These are phyloP conservation scores for Eimeria praecox DNA, from an alignment of 169 alveolate genomes.

Conservation along the genomic window DNA sequence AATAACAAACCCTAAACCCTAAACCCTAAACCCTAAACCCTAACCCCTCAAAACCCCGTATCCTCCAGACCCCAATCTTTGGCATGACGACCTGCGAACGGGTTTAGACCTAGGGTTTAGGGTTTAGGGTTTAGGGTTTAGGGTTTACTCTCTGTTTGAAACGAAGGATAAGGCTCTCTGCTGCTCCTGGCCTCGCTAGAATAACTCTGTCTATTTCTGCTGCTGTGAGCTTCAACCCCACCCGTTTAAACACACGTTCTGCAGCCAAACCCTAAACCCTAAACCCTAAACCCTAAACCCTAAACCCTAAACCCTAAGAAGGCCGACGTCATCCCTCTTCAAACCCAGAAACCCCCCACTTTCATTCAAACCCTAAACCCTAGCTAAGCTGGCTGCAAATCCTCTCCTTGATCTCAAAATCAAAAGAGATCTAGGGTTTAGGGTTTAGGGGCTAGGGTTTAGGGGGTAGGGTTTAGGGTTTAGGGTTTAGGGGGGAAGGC, in stretches of 20 bases:
- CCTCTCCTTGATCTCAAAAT: not conserved
- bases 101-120: slow-evolving; percentile 23
- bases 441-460: slow-evolving; percentile 7
- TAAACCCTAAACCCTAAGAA: slow-evolving; percentile 35
- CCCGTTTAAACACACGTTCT: slow-evolving; percentile 89
- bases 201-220: slow-evolving; percentile 89
- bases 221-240: slow-evolving; percentile 90
- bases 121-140: slow-evolving; percentile 76
- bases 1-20: slow-evolving; percentile 33
- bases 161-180: slow-evolving; percentile 88
- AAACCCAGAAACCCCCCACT: not conserved
- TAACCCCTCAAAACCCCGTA: not conserved
- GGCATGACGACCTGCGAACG: too few relatives aligned
- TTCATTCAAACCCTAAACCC: not conserved
- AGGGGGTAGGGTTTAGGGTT: not conserved
- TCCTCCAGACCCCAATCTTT: too few relatives aligned
- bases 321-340: too few relatives aligned
- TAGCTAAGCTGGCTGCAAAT: not conserved
- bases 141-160: slow-evolving; percentile 79
- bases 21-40: slow-evolving; percentile 50
- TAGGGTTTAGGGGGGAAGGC: not conserved
- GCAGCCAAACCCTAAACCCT: slow-evolving; percentile 61
- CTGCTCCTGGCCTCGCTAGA: slow-evolving; percentile 90
- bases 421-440: too few relatives aligned
- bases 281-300: slow-evolving; percentile 58